Percentiles rank a stretch among this genome's conserved stretches.
Evolutionary conservation across 495 filamentous ascomycete species (phyloP).

Genomic region (Aspergillus haitiensis): DNA sequence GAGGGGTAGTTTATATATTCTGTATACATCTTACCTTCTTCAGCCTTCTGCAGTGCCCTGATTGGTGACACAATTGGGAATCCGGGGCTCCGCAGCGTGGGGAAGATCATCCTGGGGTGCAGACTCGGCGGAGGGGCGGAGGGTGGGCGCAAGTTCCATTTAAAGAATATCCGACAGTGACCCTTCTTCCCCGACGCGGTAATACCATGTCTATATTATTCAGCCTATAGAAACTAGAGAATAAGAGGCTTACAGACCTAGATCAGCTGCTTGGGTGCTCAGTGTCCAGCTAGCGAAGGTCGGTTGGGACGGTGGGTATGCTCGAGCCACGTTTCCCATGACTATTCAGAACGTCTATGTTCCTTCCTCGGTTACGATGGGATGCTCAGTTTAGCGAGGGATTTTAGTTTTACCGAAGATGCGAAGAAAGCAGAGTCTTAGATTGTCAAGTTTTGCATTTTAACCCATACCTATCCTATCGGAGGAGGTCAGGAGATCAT

Average conservation of each 20-base stretch:
- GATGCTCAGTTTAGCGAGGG: background rate
- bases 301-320: background rate
- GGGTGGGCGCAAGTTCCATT: background rate
- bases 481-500: background rate
- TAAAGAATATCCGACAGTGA: background rate
- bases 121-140: background rate
- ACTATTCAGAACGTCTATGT: background rate
- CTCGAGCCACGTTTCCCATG: background rate
- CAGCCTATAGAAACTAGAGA: background rate
- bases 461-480: background rate
- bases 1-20: background rate
- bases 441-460: background rate
- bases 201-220: background rate
- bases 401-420: constrained; percentile 1
- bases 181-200: background rate
- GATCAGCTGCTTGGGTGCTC: background rate
- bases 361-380: background rate
- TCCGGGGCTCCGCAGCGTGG: background rate
- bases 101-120: background rate
- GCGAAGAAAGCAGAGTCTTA: background rate
- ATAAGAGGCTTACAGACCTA: background rate
- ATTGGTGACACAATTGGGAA: background rate
- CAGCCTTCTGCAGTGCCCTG: background rate
- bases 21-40: background rate
- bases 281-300: background rate